Evolutionary conservation across 345 rosid genomes (phyloP), one percentile per base, ranked within the genome.

Genomic region (Excoecaria cochinchinensis): DNA sequence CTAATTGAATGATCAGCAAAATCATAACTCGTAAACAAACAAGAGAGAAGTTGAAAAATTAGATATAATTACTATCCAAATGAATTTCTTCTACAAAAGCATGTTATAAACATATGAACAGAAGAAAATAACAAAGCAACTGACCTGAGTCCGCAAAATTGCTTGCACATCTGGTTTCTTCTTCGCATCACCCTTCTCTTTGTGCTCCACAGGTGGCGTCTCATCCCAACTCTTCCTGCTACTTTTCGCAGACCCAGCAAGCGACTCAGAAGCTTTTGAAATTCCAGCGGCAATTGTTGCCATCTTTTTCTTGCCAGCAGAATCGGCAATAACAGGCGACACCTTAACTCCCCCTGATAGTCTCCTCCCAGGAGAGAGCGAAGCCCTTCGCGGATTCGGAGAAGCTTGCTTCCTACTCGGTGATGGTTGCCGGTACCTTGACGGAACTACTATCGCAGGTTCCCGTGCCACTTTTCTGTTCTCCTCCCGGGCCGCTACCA

Each of bases 341-440:
- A 92, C 83, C 78, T 89, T 95, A 69, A 93, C 78, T 36, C 88
- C 92, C 11, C 84, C 87, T 0, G 99, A 91, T 68, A 95, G 81
- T 76, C 97, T 90, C 78, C 95, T 73, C 44, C 92, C 98, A 0
- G 99, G 99, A 3, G 99, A 95, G 69, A 91, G 22, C 1, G 97
- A 93, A 64, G 85, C 81, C 79, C 97, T 87, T 72, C 99, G 76
- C 3, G 90, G 79, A 77, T 74, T 86, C 0, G 97, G 92, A 1
- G 94, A 90, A 12, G 90, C 91, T 80, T 90, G 95, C 76, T 82
- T 90, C 87, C 97, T 83, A 42, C 53, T 88, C 3, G 99, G 99
- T 0, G 99, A 95, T 6, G 98, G 97, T 55, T 95, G 98, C 72
- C 91, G 78, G 71, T 93, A 95, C 85, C 99, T 87, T 0, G 99